A percentile compares a stretch with the other conserved stretches of the same genome.
Evolutionary conservation across 2,329 filamentous ascomycete species (phyloP).

Genomic region (Trichoderma gracile): DNA sequence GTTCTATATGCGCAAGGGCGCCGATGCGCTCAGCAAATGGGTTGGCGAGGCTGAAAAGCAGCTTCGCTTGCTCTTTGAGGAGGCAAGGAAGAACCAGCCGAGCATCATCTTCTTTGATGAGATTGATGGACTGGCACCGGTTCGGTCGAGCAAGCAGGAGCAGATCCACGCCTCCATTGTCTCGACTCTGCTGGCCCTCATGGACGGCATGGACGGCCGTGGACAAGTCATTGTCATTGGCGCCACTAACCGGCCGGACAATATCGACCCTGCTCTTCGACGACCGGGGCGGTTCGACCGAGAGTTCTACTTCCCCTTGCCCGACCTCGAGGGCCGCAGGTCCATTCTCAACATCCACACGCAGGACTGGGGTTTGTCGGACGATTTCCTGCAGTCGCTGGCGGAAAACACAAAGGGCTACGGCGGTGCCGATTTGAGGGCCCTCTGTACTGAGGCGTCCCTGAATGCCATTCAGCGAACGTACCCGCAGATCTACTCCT

Average conservation of each 20-base stretch:
- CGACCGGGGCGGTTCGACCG: conserved; percentile 93
- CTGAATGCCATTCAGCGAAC: conserved; percentile 93
- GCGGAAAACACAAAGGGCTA: conserved; percentile 93
- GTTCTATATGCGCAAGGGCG: conserved; percentile 99
- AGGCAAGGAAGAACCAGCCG: conserved; percentile 91
- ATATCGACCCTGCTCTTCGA: conserved; percentile 92
- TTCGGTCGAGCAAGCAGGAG: conserved; percentile 96
- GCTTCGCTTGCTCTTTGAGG: conserved; percentile 88
- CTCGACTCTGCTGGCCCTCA: conserved; percentile 86
- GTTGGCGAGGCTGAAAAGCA: conserved; percentile 97
- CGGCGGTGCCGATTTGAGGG: conserved; percentile 90
- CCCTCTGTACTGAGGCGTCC: conserved; percentile 92
- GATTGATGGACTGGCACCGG: conserved; percentile 93
- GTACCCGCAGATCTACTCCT: conserved; percentile 94
- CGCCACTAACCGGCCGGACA: conserved; percentile 96
- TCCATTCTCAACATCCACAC: conserved; percentile 95
- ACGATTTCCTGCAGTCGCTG: conserved; percentile 77
- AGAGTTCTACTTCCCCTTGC: conserved; percentile 97
- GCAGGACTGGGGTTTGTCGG: conserved; percentile 82
- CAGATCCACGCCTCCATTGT: conserved; percentile 98
- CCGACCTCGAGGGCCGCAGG: conserved; percentile 75
- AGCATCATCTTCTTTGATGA: conserved; percentile 99
- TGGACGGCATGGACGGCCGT: conserved; percentile 98
- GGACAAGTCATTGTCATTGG: conserved; percentile 98
- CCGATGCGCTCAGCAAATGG: conserved; percentile 97